Evolutionary conservation across 1,284 basidiomycete genomes (phyloP).

Genomic region (Lentinula novae-zelandiae): DNA sequence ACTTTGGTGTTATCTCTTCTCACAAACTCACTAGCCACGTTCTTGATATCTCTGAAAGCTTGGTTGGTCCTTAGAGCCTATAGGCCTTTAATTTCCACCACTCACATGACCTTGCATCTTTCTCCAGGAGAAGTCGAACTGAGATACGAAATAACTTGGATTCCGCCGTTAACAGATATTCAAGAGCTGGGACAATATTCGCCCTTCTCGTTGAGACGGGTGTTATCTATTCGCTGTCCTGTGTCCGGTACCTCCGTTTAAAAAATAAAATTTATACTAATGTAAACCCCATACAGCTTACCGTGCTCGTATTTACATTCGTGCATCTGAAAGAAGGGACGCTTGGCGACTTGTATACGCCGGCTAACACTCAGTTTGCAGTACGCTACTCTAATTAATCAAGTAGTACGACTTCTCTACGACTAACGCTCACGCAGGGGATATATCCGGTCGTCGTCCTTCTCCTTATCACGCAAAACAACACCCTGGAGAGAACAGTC

Average conservation of each 20-base stretch:
- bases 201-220: slow-evolving; percentile 21
- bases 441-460: slow-evolving; percentile 20
- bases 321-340: slow-evolving; percentile 1
- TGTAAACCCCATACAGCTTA: neutral
- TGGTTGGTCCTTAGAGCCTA: slow-evolving; percentile 2
- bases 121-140: slow-evolving; percentile 6
- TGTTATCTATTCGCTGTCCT: slow-evolving; percentile 20
- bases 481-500: slow-evolving; percentile 15
- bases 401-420: neutral
- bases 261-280: too few relatives aligned
- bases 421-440: slow-evolving; percentile 9
- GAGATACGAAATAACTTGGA: neutral
- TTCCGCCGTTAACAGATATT: neutral
- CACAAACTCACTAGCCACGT: slow-evolving; percentile 19
- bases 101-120: neutral
- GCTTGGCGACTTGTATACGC: slow-evolving; percentile 4
- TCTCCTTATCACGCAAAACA: slow-evolving; percentile 16
- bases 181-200: slow-evolving; percentile 13
- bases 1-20: slow-evolving; percentile 16
- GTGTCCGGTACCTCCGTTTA: slow-evolving; percentile 9
- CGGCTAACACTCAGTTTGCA: slow-evolving; percentile 1
- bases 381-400: neutral
- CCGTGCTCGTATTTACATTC: neutral
- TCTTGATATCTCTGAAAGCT: slow-evolving; percentile 18
- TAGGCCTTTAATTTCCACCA: neutral